Evolutionary conservation across 2,329 filamentous ascomycete genomes (phyloP).

Genomic region (Aspergillus floridensis): DNA sequence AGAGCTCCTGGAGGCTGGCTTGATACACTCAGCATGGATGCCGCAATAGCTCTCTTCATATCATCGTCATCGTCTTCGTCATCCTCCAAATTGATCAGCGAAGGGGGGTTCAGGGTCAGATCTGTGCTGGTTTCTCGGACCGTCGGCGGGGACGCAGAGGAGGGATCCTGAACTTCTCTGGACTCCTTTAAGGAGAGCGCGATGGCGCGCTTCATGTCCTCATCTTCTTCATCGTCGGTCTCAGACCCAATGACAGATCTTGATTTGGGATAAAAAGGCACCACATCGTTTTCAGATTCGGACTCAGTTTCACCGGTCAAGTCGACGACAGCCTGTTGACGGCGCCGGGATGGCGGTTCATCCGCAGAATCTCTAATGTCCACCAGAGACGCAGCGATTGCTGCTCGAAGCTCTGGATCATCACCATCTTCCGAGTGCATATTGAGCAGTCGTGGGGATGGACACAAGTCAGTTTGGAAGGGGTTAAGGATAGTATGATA

Average conservation of each 20-base stretch:
- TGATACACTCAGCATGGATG: neutral
- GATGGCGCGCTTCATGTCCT: constrained; percentile 38
- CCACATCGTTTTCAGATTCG: constrained; percentile 24
- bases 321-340: constrained; percentile 28
- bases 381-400: constrained; percentile 23
- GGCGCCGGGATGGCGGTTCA: neutral
- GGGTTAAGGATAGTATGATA: neutral
- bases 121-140: neutral
- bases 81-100: neutral
- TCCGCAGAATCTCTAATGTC: constrained; percentile 9
- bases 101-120: neutral
- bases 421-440: constrained; percentile 12
- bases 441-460: neutral
- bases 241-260: constrained; percentile 28
- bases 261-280: constrained; percentile 27
- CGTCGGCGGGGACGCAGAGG: neutral
- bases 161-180: constrained; percentile 10
- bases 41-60: neutral
- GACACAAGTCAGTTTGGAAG: neutral
- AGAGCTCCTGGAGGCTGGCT: neutral
- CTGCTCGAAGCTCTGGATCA: constrained; percentile 18
- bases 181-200: constrained; percentile 32
- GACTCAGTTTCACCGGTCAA: constrained; percentile 31
- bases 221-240: constrained; percentile 23
- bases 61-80: neutral